Conservation (phyloP, 495 filamentous ascomycete species). For the Aspergillus heteromorphus region DNA sequence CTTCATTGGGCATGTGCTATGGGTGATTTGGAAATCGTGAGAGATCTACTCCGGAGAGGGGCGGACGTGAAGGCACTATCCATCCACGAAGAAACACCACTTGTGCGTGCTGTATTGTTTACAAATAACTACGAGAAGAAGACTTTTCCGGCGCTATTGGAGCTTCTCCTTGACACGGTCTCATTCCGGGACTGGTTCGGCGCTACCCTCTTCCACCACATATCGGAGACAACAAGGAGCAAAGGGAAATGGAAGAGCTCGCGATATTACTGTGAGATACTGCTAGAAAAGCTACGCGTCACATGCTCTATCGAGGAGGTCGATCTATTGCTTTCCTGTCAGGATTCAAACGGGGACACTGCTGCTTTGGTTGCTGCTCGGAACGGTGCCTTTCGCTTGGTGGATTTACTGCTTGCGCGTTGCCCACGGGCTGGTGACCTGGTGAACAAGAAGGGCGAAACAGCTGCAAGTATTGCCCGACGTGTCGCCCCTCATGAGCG, state of each 20-base stretch:
- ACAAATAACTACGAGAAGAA: slow-evolving; percentile 92
- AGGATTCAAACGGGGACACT: slow-evolving; percentile 82
- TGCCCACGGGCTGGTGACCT: slow-evolving; percentile 73
- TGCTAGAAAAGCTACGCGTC: slow-evolving; percentile 79
- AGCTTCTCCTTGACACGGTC: slow-evolving; percentile 71
- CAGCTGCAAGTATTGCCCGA: slow-evolving; percentile 67
- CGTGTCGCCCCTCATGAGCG: slow-evolving; percentile 27
- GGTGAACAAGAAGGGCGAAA: slow-evolving; percentile 69
- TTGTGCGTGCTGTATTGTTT: slow-evolving; percentile 91
- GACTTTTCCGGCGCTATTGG: slow-evolving; percentile 76
- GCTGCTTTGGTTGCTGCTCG: slow-evolving; percentile 83
- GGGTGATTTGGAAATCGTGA: slow-evolving; percentile 90
- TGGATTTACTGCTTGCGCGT: slow-evolving; percentile 42
- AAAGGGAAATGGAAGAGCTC: slow-evolving; percentile 76
- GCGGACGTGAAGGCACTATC: slow-evolving; percentile 63
- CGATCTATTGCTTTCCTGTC: slow-evolving; percentile 61
- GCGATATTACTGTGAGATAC: slow-evolving; percentile 84
- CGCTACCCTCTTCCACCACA: slow-evolving; percentile 87
- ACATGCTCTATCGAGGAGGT: slow-evolving; percentile 61
- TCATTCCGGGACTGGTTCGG: slow-evolving; percentile 68
- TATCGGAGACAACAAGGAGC: slow-evolving; percentile 73
- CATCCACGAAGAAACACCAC: slow-evolving; percentile 79
- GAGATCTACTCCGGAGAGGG: slow-evolving; percentile 69
- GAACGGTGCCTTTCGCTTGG: slow-evolving; percentile 46
- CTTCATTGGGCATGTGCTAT: slow-evolving; percentile 98